phyloP scores from a whole-genome alignment of 164 flowering plant species.

The Vitis cinerea region DNA sequence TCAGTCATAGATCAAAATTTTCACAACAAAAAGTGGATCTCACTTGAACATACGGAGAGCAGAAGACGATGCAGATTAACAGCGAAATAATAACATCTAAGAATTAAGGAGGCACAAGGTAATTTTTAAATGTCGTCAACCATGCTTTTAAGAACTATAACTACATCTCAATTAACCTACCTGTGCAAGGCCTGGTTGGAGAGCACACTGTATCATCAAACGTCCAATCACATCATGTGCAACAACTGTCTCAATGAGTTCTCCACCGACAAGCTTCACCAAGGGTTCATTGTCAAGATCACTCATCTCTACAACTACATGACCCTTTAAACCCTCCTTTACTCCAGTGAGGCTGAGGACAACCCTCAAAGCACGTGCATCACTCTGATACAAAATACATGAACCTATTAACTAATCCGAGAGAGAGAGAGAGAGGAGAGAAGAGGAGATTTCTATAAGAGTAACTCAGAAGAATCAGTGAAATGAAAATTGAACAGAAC shows the following conservation, averaged over 20 bases:
- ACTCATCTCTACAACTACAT: slow-evolving; percentile 96
- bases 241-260: slow-evolving; percentile 88
- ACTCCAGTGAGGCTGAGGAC: slow-evolving; percentile 97
- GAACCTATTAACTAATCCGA: background rate
- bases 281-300: slow-evolving; percentile 93
- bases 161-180: slow-evolving; percentile 27
- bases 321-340: slow-evolving; percentile 83
- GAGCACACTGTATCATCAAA: slow-evolving; percentile 96
- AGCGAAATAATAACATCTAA: no score
- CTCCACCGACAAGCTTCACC: slow-evolving; percentile 97
- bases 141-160: background rate
- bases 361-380: slow-evolving; percentile 93
- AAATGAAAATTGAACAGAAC: slow-evolving; percentile 23
- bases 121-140: background rate
- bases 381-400: slow-evolving; percentile 55
- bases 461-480: background rate
- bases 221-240: slow-evolving; percentile 99
- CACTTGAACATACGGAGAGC: no score
- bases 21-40: no score
- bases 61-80: no score
- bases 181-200: slow-evolving; percentile 98
- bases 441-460: background rate
- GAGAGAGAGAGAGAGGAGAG: background rate
- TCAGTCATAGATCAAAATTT: no score
- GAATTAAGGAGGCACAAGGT: no score